Base-by-base conservation (phyloP, 805 yeast genomes). In the Barnettozyma sp. region DNA sequence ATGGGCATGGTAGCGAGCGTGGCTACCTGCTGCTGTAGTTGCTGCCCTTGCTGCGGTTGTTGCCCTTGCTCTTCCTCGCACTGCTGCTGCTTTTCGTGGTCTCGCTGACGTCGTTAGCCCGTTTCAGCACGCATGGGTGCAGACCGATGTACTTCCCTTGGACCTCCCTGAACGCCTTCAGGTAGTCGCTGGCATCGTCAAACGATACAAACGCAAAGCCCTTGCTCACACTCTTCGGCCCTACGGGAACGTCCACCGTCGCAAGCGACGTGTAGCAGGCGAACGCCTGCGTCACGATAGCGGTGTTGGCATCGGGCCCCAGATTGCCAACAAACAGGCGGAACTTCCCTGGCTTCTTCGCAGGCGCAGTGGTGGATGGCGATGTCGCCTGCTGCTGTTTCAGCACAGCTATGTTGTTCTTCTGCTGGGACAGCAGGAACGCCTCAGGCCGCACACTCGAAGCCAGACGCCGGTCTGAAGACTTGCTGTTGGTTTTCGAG, bases 171-270 rank as follows among this genome's bases (percentile, higher is more conserved):
- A 78, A 82, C 3, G 88, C 86, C 34, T 63, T 59, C 36, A 82
- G 62, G 47, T 79, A 82, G 50, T 82, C 90, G 15, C 76, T 73
- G 0, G 88, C 58, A 41, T 68, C 69, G 3, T 60, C 62, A 54
- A 83, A 82, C 6, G 84, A 75, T 11, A 82, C 80, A 55, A 82
- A 83, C 7, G 87, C 94, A 52, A 62, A 83, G 4, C 94, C 92
- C 50, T 73, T 77, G 26, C 45, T 49, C 7, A 60, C 63, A 0
- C 70, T 60, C 4, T 43, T 44, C 16, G 56, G 54, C 43, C 77
- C 82, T 26, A 54, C 40, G 1, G 85, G 83, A 1, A 81, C 82
- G 35, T 70, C 66, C 6, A 72, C 82, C 44, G 77, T 76, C 7
- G 71, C 58, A 39, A 81, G 52, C 3, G 80, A 67, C 11, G 68